Evolutionary conservation across 176 grass and related monocot species (phyloP).

Genomic region (Triticum turgidum): DNA sequence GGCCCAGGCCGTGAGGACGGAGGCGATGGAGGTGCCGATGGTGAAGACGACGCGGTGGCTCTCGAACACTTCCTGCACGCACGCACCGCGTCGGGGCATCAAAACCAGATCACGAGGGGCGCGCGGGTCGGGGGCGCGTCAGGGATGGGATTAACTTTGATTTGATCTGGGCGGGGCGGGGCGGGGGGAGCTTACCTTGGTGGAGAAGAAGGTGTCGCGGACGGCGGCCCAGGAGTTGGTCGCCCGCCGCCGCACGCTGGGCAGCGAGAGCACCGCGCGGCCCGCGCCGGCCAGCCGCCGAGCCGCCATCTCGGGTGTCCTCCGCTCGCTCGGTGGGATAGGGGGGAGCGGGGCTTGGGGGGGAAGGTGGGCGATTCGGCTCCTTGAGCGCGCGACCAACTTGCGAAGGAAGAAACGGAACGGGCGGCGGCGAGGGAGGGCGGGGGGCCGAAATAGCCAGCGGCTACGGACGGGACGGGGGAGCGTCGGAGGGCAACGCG

Average conservation of each 20-base stretch:
- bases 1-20: constrained; percentile 84
- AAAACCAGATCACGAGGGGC: not conserved
- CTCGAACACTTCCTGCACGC: constrained; percentile 68
- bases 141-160: not conserved
- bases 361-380: not conserved
- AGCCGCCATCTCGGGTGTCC: constrained; percentile 48
- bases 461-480: not conserved
- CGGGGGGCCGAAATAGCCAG: not conserved
- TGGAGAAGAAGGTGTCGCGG: constrained; percentile 77
- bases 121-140: no score
- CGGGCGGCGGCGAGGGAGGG: not conserved
- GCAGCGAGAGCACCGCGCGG: constrained; percentile 32
- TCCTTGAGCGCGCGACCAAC: constrained; percentile 2
- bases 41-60: constrained; percentile 86
- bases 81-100: no score
- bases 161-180: not conserved
- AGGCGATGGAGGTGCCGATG: constrained; percentile 83
- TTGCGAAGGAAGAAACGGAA: not conserved
- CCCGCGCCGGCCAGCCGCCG: constrained; percentile 53
- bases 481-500: not conserved
- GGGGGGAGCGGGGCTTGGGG: not conserved
- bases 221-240: constrained; percentile 75
- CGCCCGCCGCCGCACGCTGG: constrained; percentile 57
- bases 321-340: not conserved
- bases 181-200: constrained; percentile 50